Base-by-base conservation (phyloP, 768 basidiomycete species). In the Hygrocybe punicea region DNA sequence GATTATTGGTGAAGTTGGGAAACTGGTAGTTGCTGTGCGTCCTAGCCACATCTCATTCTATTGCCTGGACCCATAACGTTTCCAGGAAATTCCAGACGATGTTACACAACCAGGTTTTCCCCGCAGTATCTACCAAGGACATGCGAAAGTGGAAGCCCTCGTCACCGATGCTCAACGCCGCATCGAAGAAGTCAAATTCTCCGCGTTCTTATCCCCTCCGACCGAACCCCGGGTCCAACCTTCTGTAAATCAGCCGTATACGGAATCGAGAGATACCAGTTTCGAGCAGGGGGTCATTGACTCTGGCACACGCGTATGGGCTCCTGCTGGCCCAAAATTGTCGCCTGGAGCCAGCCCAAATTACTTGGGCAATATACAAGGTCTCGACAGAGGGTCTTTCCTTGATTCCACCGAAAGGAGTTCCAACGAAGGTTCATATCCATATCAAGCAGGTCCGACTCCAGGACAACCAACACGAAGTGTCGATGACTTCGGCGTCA, bases 1-100 rank as follows among this genome's bases (percentile, higher is more conserved):
- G 81, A 81, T 85, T 58, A 69, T 75, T n/a, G 82, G 76, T 24
- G 81, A 84, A 57, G 74, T 72, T 53, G 84, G 84, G 3, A 83
- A 81, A 62, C 75, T 79, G 19, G 66, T 83, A 19, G 73, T 83
- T 17, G 64, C 74, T 23, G 78, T 78, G 51, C 74, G 69, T 13
- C 50, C 52, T 17, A 33, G 21, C 21, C 23, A 24, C 44, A 9
- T 23, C 29, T 44, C 2, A 58, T 8, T 34, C 14, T 33, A 8
- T 33, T 52, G 6, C 42, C 40, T 44, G 39, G 34, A 33, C 36
- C 34, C 29, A 19, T 17, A 40, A 46, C 6, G 23, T 36, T n/a
- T 46, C 3, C 58, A 89, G 84, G 90, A 89, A 77, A 87, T 97
- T 13, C 84, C 91, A 1, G 83, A 91, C 58, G 86, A 89, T n/a